Conservation (phyloP, 768 basidiomycete genomes). For the Leccinum disarticulatum region DNA sequence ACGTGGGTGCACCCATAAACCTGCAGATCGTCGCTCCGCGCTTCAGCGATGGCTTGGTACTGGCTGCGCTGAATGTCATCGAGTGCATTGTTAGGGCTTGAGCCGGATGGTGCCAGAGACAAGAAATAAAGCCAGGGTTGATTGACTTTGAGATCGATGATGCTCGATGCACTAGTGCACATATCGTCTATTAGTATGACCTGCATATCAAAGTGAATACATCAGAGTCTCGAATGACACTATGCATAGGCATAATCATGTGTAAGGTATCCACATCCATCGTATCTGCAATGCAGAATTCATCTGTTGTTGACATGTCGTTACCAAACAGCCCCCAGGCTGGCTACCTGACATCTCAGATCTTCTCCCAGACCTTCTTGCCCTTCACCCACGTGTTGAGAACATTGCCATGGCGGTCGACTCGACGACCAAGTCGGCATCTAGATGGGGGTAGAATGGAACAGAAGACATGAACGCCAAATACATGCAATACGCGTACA, state of each 20-base stretch:
- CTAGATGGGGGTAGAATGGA: too few relatives aligned
- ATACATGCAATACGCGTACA: too few relatives aligned
- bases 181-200: background rate
- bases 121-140: background rate
- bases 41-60: slow-evolving; percentile 29
- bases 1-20: slow-evolving; percentile 13
- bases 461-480: too few relatives aligned
- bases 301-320: background rate
- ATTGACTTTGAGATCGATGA: background rate
- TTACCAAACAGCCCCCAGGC: background rate
- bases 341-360: slow-evolving; percentile 12
- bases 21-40: too few relatives aligned
- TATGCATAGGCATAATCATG: background rate
- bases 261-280: background rate
- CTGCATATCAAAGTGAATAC: background rate
- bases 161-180: background rate
- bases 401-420: slow-evolving; percentile 66
- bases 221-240: background rate
- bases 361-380: slow-evolving; percentile 62
- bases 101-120: background rate
- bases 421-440: slow-evolving; percentile 82
- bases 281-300: background rate
- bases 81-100: slow-evolving; percentile 26
- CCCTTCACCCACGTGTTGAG: slow-evolving; percentile 78
- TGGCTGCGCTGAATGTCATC: slow-evolving; percentile 26